Conservation (phyloP, 2,329 filamentous ascomycete genomes). For the Cercospora sp. region DNA sequence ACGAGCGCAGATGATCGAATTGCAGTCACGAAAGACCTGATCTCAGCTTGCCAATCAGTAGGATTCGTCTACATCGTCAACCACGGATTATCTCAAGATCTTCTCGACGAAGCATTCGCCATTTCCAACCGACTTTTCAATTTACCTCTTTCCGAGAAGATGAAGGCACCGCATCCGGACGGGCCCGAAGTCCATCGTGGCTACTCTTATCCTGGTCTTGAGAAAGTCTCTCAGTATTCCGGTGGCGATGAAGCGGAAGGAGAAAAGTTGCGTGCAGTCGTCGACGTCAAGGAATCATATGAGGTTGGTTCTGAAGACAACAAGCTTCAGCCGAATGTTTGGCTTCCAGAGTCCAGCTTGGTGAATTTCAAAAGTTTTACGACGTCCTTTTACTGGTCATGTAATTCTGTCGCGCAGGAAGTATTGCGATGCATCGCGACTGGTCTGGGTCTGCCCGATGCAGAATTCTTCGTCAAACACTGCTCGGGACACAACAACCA, state of each 20-base stretch:
- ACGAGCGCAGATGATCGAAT: not conserved
- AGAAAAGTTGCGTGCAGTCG: constrained; percentile 12
- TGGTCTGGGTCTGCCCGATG: constrained; percentile 38
- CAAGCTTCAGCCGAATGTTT: constrained; percentile 48
- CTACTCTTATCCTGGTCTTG: constrained; percentile 39
- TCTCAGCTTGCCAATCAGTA: constrained; percentile 41
- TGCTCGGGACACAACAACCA: constrained; percentile 31
- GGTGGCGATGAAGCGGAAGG: constrained; percentile 10
- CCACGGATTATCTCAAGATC: constrained; percentile 39
- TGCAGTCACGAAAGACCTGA: constrained; percentile 38
- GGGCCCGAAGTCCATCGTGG: constrained; percentile 43
- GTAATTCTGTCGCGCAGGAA: constrained; percentile 34
- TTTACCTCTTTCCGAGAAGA: constrained; percentile 40
- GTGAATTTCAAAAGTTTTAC: constrained; percentile 45
- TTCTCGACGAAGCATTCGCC: constrained; percentile 33
- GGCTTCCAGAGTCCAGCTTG: constrained; percentile 49
- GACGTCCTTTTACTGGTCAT: constrained; percentile 38
- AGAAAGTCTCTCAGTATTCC: constrained; percentile 10
- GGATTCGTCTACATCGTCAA: constrained; percentile 48
- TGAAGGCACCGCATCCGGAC: constrained; percentile 43
- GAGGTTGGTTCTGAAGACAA: constrained; percentile 51
- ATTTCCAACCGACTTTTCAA: constrained; percentile 42
- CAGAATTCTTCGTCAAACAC: constrained; percentile 18
- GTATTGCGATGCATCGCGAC: constrained; percentile 39
- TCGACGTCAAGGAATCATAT: constrained; percentile 42